Conservation (phyloP, 129 eudicot genomes). For the Oenanthe sinensis region DNA sequence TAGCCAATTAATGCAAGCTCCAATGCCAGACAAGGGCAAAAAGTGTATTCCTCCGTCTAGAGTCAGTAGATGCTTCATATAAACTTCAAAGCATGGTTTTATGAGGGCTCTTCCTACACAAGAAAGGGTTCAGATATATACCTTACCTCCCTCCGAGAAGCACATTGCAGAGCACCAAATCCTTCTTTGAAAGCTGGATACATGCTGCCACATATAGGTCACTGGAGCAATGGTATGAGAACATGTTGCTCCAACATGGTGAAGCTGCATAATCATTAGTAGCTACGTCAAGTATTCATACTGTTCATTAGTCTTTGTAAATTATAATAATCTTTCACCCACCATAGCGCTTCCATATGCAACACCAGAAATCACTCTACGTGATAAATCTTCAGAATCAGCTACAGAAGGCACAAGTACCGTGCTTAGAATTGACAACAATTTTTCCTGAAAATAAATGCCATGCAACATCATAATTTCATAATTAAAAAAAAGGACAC, state of each 20-base stretch:
- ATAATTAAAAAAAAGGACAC: background rate
- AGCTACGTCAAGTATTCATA: background rate
- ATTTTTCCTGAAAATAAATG: constrained; percentile 39
- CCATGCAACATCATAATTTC: background rate
- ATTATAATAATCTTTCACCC: constrained; percentile 18
- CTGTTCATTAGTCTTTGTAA: constrained; percentile 2
- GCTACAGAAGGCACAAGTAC: constrained; percentile 47
- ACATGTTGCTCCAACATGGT: constrained; percentile 35
- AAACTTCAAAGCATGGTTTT: background rate
- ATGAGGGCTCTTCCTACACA: background rate
- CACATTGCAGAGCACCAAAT: constrained; percentile 40
- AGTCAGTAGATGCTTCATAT: background rate
- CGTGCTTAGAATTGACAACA: constrained; percentile 42
- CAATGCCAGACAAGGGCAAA: background rate
- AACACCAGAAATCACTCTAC: constrained; percentile 48
- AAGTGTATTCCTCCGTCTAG: background rate
- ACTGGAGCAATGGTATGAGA: constrained; percentile 60
- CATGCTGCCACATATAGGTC: constrained; percentile 79
- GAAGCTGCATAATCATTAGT: constrained; percentile 50
- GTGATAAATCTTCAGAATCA: constrained; percentile 20
- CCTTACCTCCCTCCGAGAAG: constrained; percentile 68
- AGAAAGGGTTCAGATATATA: constrained; percentile 14
- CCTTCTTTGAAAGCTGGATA: constrained; percentile 72
- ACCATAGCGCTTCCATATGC: constrained; percentile 63
- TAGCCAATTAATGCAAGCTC: background rate